phyloP scores from a whole-genome alignment of 2,329 filamentous ascomycete species.

The Trichoderma asperellum region DNA sequence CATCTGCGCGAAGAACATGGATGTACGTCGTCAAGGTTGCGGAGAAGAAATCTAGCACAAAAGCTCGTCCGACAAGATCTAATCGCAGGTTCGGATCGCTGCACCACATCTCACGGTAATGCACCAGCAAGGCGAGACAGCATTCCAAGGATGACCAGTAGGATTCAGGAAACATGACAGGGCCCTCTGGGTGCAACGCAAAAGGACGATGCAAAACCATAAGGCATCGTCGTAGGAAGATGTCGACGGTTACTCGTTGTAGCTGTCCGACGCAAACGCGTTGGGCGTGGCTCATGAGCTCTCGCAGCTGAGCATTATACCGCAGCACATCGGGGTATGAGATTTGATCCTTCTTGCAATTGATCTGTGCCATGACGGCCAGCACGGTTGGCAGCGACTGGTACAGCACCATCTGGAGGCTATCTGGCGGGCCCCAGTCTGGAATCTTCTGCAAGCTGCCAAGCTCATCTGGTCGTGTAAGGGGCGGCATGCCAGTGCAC shows the following conservation, averaged over 20 bases:
- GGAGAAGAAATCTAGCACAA: slow-evolving; percentile 45
- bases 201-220: slow-evolving; percentile 45
- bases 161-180: slow-evolving; percentile 41
- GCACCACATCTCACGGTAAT: slow-evolving; percentile 44
- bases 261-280: slow-evolving; percentile 38
- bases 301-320: slow-evolving; percentile 41
- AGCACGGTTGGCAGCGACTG: slow-evolving; percentile 41
- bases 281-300: slow-evolving; percentile 40
- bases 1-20: slow-evolving; percentile 43
- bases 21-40: slow-evolving; percentile 42
- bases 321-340: slow-evolving; percentile 41
- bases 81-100: slow-evolving; percentile 35
- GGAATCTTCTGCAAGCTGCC: slow-evolving; percentile 35
- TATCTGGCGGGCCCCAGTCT: slow-evolving; percentile 37
- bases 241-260: slow-evolving; percentile 43
- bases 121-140: slow-evolving; percentile 42
- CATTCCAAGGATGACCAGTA: slow-evolving; percentile 46
- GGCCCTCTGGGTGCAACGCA: slow-evolving; percentile 42
- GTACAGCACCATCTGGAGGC: slow-evolving; percentile 41
- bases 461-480: slow-evolving; percentile 41
- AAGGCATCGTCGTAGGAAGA: slow-evolving; percentile 42
- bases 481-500: slow-evolving; percentile 43
- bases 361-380: slow-evolving; percentile 40
- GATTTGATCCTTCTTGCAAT: slow-evolving; percentile 40
- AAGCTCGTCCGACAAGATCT: slow-evolving; percentile 41